These are phyloP conservation scores for Astrothelium subdiscretum DNA, from an alignment of 495 filamentous ascomycete genomes.

Conservation along the genomic window DNA sequence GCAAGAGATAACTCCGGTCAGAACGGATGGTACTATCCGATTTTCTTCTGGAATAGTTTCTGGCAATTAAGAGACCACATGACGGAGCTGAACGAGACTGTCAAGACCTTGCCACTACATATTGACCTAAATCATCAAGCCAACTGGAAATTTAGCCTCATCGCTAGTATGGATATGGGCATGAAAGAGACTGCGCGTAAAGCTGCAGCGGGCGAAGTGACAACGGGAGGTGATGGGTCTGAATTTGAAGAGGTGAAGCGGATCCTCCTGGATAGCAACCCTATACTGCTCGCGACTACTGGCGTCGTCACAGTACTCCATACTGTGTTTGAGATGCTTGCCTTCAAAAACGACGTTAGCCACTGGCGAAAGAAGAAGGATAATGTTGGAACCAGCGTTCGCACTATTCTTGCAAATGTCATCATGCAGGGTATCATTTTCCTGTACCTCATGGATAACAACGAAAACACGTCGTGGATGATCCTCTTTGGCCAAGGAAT, in stretches of 20 bases:
- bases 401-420: constrained; percentile 92
- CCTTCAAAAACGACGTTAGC: constrained; percentile 93
- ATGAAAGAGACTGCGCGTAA: constrained; percentile 68
- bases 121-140: constrained; percentile 71
- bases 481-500: constrained; percentile 87
- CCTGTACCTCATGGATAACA: constrained; percentile 96
- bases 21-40: constrained; percentile 95
- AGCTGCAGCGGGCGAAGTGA: constrained; percentile 49
- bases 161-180: constrained; percentile 75
- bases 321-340: constrained; percentile 89
- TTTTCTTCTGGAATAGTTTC: constrained; percentile 87
- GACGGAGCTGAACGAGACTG: constrained; percentile 84
- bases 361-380: constrained; percentile 99
- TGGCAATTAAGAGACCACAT: constrained; percentile 91
- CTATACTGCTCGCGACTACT: constrained; percentile 76
- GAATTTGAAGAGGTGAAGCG: constrained; percentile 96
- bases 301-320: constrained; percentile 76
- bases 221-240: constrained; percentile 58
- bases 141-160: constrained; percentile 85
- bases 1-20: constrained; percentile 69
- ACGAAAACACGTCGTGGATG: constrained; percentile 97
- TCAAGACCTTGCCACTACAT: constrained; percentile 68
- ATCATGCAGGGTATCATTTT: constrained; percentile 97
- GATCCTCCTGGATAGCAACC: constrained; percentile 86
- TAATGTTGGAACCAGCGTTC: constrained; percentile 87